These are phyloP conservation scores for Dothidotthia symphoricarpi DNA, from an alignment of 2,329 filamentous ascomycete genomes.

Conservation along the genomic window DNA sequence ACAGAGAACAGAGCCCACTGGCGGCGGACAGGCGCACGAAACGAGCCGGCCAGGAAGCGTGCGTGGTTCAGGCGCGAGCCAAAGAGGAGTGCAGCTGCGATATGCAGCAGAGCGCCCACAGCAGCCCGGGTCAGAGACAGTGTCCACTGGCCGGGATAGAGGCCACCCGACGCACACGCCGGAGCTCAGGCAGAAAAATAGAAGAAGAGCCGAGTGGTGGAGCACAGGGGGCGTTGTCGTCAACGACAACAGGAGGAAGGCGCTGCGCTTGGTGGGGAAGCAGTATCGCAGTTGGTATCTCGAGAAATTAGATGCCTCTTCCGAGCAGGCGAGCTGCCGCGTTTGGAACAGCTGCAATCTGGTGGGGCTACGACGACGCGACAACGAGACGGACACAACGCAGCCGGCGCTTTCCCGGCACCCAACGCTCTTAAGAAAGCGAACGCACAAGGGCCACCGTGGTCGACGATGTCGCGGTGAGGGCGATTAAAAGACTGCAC, in stretches of 20 bases:
- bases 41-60: conserved; percentile 27
- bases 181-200: conserved; percentile 11
- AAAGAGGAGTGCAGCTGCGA: conserved; percentile 31
- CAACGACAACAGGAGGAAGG: not conserved
- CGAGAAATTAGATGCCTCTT: conserved; percentile 32
- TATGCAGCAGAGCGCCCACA: conserved; percentile 19
- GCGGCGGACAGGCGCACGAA: conserved; percentile 19
- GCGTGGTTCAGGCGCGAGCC: conserved; percentile 16
- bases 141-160: conserved; percentile 24
- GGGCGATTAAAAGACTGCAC: conserved; percentile 7
- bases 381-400: conserved; percentile 8
- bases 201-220: conserved; percentile 14
- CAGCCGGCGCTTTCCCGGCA: not conserved
- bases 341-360: conserved; percentile 18
- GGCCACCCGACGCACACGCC: conserved; percentile 3
- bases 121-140: conserved; percentile 19
- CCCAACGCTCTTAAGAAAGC: conserved; percentile 1
- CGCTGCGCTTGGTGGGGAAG: conserved; percentile 1
- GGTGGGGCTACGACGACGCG: conserved; percentile 17
- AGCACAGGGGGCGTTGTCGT: conserved; percentile 5
- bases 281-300: conserved; percentile 13
- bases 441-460: conserved; percentile 1
- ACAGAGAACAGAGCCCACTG: conserved; percentile 32
- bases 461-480: conserved; percentile 4
- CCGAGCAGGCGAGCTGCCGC: conserved; percentile 17